Conservation (phyloP, 2,329 filamentous ascomycete genomes). For the Ophiostoma triangulosporum region DNA sequence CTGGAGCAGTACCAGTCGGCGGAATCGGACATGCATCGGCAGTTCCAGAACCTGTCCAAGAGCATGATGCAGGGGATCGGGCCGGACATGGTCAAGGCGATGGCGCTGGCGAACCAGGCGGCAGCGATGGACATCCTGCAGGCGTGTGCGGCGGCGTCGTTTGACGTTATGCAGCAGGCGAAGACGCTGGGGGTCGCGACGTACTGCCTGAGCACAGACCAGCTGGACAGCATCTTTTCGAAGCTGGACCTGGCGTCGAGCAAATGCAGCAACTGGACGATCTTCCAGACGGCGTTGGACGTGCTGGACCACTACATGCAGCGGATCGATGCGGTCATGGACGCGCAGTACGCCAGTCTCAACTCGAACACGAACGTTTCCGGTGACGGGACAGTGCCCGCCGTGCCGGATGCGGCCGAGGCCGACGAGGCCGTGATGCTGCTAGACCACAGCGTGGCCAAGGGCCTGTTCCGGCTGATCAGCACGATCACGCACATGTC, state of each 20-base stretch:
- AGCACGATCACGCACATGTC: conserved; percentile 7
- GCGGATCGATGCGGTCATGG: conserved; percentile 27
- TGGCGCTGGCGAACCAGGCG: conserved; percentile 38
- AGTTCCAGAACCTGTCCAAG: conserved; percentile 35
- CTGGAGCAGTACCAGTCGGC: conserved; percentile 44
- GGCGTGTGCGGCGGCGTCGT: conserved; percentile 32
- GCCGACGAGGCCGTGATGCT: conserved; percentile 36
- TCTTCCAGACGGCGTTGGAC: conserved; percentile 31
- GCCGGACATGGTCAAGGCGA: conserved; percentile 32
- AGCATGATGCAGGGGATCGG: conserved; percentile 30
- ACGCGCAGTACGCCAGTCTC: conserved; percentile 27
- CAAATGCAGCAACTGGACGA: conserved; percentile 32
- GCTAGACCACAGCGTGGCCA: conserved; percentile 35
- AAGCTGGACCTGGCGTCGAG: conserved; percentile 30
- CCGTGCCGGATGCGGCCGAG: conserved; percentile 20
- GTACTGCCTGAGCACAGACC: conserved; percentile 35
- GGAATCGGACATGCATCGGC: conserved; percentile 41
- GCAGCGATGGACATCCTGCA: conserved; percentile 39
- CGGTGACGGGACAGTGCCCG: conserved; percentile 15
- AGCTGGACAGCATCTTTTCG: conserved; percentile 38
- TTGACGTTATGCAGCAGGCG: conserved; percentile 36
- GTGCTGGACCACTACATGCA: conserved; percentile 34
- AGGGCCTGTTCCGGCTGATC: conserved; percentile 32
- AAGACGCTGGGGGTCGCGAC: conserved; percentile 32
- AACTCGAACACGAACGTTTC: conserved; percentile 17